Conservation (phyloP, 2,329 filamentous ascomycete species). For the Blastomyces gilchristii region DNA sequence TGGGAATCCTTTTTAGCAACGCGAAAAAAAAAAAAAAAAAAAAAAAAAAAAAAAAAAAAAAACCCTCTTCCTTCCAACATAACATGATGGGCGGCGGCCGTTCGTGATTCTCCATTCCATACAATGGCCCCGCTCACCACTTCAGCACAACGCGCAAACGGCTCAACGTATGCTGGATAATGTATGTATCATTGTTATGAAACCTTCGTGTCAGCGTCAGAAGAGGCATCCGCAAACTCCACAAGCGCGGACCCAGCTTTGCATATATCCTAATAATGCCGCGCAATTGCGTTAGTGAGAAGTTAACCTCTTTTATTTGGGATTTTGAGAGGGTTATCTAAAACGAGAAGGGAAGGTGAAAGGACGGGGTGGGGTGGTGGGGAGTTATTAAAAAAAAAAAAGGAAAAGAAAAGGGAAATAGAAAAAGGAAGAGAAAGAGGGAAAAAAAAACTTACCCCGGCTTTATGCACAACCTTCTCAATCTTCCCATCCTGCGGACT, state of each 20-base stretch:
- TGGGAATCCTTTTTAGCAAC: too few relatives aligned
- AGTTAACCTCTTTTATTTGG: too few relatives aligned
- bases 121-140: too few relatives aligned
- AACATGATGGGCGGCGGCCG: too few relatives aligned
- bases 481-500: constrained; percentile 63
- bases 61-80: too few relatives aligned
- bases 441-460: constrained; percentile 49
- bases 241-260: constrained; percentile 67
- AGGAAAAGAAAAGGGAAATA: background rate
- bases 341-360: background rate
- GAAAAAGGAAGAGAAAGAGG: background rate
- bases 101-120: too few relatives aligned
- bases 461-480: constrained; percentile 61
- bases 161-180: background rate
- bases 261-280: constrained; percentile 55
- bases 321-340: background rate
- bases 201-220: background rate
- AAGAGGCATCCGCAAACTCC: constrained; percentile 51
- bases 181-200: background rate
- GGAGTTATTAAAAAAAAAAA: too few relatives aligned
- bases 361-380: background rate
- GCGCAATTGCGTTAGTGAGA: background rate
- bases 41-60: too few relatives aligned
- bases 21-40: too few relatives aligned
- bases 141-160: too few relatives aligned